These are phyloP conservation scores for Candida anglica DNA, from an alignment of 805 yeast species.

Conservation along the genomic window DNA sequence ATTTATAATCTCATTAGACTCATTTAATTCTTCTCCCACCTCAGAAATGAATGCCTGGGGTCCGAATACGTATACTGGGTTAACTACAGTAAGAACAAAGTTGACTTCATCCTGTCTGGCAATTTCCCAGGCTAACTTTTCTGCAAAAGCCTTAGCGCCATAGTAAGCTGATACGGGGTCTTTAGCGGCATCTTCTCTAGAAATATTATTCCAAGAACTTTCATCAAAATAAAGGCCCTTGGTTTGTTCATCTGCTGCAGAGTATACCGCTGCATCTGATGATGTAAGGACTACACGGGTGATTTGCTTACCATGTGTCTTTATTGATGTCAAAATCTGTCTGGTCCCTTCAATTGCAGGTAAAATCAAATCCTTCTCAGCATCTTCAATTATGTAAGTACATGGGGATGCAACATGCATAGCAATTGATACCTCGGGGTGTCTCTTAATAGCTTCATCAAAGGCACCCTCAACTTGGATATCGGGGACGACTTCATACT, in stretches of 20 bases:
- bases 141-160: conserved; percentile 37
- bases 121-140: conserved; percentile 29
- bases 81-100: conserved; percentile 43
- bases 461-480: conserved; percentile 15
- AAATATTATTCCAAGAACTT: conserved; percentile 33
- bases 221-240: conserved; percentile 28
- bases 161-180: conserved; percentile 38
- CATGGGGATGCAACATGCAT: conserved; percentile 34
- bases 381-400: conserved; percentile 35
- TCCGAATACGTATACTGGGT: conserved; percentile 40
- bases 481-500: conserved; percentile 17
- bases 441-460: conserved; percentile 17
- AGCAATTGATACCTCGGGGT: conserved; percentile 19
- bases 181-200: conserved; percentile 33
- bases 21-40: conserved; percentile 12
- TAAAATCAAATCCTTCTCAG: conserved; percentile 46
- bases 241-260: conserved; percentile 31
- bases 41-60: conserved; percentile 45
- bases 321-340: conserved; percentile 43
- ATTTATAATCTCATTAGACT: conserved; percentile 24
- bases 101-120: conserved; percentile 18
- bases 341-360: conserved; percentile 59
- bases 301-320: conserved; percentile 39
- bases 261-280: conserved; percentile 45
- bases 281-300: conserved; percentile 52